These are phyloP conservation scores for Diophrys appendiculata DNA, from an alignment of 73 alveolate genomes.

Conservation along the genomic window DNA sequence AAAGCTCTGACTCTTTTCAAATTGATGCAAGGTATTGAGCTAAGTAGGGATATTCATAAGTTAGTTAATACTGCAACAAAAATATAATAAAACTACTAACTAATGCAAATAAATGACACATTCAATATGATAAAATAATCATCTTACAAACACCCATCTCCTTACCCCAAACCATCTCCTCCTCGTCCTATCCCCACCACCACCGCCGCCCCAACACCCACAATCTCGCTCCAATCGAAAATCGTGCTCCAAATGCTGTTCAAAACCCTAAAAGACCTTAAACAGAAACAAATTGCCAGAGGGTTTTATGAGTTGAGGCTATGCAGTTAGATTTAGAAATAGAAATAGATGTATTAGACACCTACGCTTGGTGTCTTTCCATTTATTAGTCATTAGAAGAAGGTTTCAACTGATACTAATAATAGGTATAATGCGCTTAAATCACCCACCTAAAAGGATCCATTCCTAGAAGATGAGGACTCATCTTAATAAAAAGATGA, in stretches of 20 bases:
- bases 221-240: neutral
- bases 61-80: no score
- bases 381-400: neutral
- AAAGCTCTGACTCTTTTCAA: no score
- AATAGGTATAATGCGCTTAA: neutral
- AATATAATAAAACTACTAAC: neutral
- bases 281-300: neutral
- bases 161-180: neutral
- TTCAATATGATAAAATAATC: no score
- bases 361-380: neutral
- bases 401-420: neutral
- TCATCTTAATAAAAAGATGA: neutral
- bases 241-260: neutral
- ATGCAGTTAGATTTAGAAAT: no score
- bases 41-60: no score
- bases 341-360: neutral
- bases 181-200: no score
- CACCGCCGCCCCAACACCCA: no score
- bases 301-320: neutral
- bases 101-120: neutral
- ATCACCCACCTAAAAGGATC: no score
- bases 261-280: neutral
- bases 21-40: no score
- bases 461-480: neutral
- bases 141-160: neutral